Evolutionary conservation across 352 stramenopile genomes (phyloP).

Genomic region (Phytophthora sansomeana): DNA sequence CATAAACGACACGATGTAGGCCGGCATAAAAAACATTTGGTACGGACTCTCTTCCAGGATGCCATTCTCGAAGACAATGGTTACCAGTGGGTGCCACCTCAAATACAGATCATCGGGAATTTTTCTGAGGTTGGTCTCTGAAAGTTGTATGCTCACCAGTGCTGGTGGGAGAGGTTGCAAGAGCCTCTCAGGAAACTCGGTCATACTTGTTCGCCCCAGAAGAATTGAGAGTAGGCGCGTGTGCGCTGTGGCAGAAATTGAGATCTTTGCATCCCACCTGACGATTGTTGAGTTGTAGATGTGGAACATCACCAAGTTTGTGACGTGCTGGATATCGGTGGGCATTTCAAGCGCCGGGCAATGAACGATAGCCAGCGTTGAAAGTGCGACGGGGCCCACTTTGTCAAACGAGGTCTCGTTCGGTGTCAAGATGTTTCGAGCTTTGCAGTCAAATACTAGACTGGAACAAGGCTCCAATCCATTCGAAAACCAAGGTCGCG

Average conservation of each 20-base stretch:
- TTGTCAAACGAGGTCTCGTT: slow-evolving; percentile 22
- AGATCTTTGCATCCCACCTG: slow-evolving; percentile 14
- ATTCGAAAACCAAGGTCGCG: slow-evolving; percentile 29
- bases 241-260: slow-evolving; percentile 23
- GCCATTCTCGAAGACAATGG: slow-evolving; percentile 24
- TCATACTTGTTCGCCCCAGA: slow-evolving; percentile 12
- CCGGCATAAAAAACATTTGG: slow-evolving; percentile 23
- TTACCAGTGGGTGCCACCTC: slow-evolving; percentile 9
- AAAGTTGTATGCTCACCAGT: slow-evolving; percentile 22
- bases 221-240: slow-evolving; percentile 17
- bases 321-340: slow-evolving; percentile 8
- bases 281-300: slow-evolving; percentile 35
- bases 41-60: slow-evolving; percentile 25
- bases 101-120: slow-evolving; percentile 17
- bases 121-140: slow-evolving; percentile 20
- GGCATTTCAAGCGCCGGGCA: slow-evolving; percentile 21
- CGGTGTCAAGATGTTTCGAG: slow-evolving; percentile 2
- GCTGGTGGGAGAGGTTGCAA: slow-evolving; percentile 14
- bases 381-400: slow-evolving; percentile 11
- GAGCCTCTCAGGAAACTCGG: slow-evolving; percentile 7
- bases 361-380: slow-evolving; percentile 21
- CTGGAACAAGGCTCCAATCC: slow-evolving; percentile 31
- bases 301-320: slow-evolving; percentile 16
- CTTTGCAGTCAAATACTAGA: slow-evolving; percentile 29
- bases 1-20: slow-evolving; percentile 14